Percentiles rank a stretch among this genome's conserved stretches.
Evolutionary conservation across 805 yeast species (phyloP).

Genomic region (Lipomyces japonicus): DNA sequence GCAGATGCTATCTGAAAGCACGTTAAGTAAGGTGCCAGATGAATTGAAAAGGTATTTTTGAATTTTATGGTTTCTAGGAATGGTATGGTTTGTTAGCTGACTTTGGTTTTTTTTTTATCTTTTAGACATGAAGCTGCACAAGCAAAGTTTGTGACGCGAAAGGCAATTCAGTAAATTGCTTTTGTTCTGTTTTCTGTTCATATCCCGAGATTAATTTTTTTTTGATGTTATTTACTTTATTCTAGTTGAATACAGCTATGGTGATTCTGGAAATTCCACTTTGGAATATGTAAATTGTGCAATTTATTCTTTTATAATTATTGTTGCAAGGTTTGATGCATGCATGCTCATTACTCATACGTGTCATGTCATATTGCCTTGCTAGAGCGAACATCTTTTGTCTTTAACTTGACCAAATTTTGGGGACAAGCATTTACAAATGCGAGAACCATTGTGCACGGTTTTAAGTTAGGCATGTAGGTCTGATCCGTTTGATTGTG

Average conservation of each 20-base stretch:
- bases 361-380: constrained; percentile 28
- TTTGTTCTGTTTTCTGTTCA: neutral
- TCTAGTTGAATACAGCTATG: too few species aligned
- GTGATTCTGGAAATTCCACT: too few species aligned
- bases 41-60: constrained; percentile 36
- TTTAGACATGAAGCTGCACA: constrained; percentile 20
- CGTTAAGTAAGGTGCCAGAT: constrained; percentile 41
- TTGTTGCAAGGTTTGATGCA: constrained; percentile 29
- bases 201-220: neutral
- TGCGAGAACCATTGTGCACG: too few species aligned
- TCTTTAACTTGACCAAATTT: too few species aligned
- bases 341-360: constrained; percentile 5
- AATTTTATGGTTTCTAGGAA: neutral
- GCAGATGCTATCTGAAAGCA: constrained; percentile 46
- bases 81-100: neutral
- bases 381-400: constrained; percentile 19
- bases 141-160: constrained; percentile 7
- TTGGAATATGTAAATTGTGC: too few species aligned
- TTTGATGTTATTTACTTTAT: too few species aligned
- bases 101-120: neutral
- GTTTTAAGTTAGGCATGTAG: too few species aligned
- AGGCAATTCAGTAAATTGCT: constrained; percentile 5
- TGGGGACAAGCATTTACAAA: too few species aligned
- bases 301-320: too few species aligned
- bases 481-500: constrained; percentile 1